Evolutionary conservation across 495 filamentous ascomycete genomes (phyloP), one percentile per base, ranked within the genome.

Genomic region (Apiosordaria backusii): DNA sequence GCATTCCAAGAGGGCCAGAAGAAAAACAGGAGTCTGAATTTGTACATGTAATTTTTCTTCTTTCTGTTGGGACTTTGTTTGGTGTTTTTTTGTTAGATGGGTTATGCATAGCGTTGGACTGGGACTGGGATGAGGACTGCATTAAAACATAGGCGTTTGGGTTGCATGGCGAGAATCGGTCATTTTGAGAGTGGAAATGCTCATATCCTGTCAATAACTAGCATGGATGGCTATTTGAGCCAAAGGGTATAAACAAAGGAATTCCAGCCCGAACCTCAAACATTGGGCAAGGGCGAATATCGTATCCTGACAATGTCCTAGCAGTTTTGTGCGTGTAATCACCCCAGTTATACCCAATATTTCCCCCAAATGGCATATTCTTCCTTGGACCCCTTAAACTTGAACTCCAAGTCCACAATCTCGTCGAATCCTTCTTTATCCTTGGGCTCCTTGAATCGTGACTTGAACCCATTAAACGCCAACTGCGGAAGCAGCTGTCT

Each of bases 401-500:
- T 72, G 59, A 96, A 96, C 18, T 89, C 84, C 1, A 90, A 80
- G 22, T 83, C 83, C 4, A 85, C 76, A 22, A 99, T 84, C 70
- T 97, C 92, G 60, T 89, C 82, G 74, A 97, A 97, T 0, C 95
- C 95, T 72, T 99, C 95, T 2, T 82, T 77, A 7, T 84, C 68
- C n/a, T 81, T 81, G 7, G 92, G 95, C 69, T 88, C 84, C 68
- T 85, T 85, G 76, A 89, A 93, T 60, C 90, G 81, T 10, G 87
- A 83, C 16, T 77, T 78, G 70, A 90, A 99, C 24, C 86, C 82
- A 13, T 82, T 85, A 75, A 97, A 97, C 0, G 95, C 94, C 54
- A 95, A 81, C 22, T 84, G 85, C 1, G 93, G 93, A 5, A 98
- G 85, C 2, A 87, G 81, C 1, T 82, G 76, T 63, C 94, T 85